Base-by-base conservation (phyloP, 192 early-diverging fungal species). In the Coemansia sp. region DNA sequence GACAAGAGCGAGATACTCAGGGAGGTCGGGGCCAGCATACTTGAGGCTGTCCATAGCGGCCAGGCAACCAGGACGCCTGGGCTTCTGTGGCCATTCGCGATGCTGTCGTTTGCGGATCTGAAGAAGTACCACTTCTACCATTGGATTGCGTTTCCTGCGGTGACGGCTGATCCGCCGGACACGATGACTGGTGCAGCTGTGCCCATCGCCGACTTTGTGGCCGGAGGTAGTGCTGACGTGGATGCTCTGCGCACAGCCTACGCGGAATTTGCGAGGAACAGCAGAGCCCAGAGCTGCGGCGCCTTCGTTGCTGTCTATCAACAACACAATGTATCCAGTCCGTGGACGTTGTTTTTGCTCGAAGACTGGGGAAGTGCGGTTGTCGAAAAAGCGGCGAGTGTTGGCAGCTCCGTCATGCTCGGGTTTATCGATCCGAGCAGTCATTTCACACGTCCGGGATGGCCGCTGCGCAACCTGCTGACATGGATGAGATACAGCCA, bases 81-180 rank as follows among this genome's bases (percentile, higher is more conserved):
- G 32, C 70, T 90, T 10, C 81, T 99, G 41, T 85, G 85, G 57
- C 84, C 76, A 13, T 97, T 98, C 71, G 61, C 91, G 12, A 70
- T 96, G 36, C 54, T 98, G 15, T 90, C 96, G n/a, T 98, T 95
- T 84, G 94, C 96, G 1, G 96, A 99, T 75, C 71, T 99, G 62
- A 99, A 99, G 72, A 93, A 93, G 74, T 97, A 93, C 85, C 90
- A 87, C 68, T 99, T 93, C 72, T 92, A 90, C 73, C 96, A 95
- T 73, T 96, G 94, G 95, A 95, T 95, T 66, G 92, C 88, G 6
- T 97, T 97, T 72, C 97, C 97, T 1, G 95, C 94, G 0, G 73
- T 98, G 13, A 73, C 90, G 26, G 86, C 91, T 0, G 80, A 90
- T 13, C 86, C 83, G 11, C 86, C 93, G 8, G 77, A 82, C 51